A percentile compares a stretch with the other conserved stretches of the same genome.
Evolutionary conservation across 176 grass and related monocot species (phyloP).

Genomic region (Phragmites australis): DNA sequence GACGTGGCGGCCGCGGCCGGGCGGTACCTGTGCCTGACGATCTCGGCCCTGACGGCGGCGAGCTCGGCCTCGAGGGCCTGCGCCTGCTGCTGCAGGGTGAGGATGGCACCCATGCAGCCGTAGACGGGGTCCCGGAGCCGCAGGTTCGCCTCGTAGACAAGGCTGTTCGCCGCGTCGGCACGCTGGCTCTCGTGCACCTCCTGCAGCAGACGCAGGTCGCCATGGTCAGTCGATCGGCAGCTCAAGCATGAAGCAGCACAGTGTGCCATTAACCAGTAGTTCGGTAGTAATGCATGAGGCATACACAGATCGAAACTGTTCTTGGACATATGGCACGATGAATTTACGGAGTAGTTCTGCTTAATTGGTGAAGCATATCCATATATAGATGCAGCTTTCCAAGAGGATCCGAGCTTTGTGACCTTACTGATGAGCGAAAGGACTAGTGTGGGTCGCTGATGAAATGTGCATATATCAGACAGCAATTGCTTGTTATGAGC

Average conservation of each 20-base stretch:
- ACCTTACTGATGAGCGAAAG: too few relatives aligned
- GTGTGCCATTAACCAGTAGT: background rate
- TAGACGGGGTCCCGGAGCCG: constrained; percentile 83
- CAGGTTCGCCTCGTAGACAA: constrained; percentile 92
- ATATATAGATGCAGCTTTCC: background rate
- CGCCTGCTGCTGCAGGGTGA: constrained; percentile 78
- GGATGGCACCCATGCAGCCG: constrained; percentile 92
- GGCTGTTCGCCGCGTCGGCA: constrained; percentile 77
- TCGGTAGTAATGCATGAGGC: too few relatives aligned
- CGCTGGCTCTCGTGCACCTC: constrained; percentile 92
- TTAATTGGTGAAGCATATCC: background rate
- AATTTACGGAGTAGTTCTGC: background rate
- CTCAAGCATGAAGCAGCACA: background rate
- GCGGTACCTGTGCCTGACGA: constrained; percentile 66
- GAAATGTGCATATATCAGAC: background rate
- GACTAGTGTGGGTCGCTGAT: background rate
- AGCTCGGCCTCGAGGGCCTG: constrained; percentile 84
- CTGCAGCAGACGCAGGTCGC: constrained; percentile 28
- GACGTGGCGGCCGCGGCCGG: background rate
- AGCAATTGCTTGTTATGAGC: background rate
- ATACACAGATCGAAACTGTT: background rate
- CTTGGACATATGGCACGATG: background rate
- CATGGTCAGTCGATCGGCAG: background rate
- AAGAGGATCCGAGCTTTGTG: background rate
- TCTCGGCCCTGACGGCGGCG: constrained; percentile 59